Base-by-base conservation (phyloP, 768 basidiomycete genomes). In the Galerina marginata region DNA sequence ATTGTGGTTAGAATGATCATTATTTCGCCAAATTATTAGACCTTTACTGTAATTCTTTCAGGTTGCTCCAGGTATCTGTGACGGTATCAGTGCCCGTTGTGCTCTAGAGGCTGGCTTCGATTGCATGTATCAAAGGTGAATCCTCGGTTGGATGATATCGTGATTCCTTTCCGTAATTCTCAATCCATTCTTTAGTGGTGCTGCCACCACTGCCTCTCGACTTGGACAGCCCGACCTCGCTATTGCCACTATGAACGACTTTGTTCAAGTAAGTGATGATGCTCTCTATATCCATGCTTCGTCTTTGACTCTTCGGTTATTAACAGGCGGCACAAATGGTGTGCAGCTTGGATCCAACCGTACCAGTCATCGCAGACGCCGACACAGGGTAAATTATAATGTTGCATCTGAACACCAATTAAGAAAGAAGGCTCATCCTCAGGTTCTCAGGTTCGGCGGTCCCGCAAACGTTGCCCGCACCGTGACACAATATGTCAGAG, bases 171-270 rank as follows among this genome's bases (percentile, higher is more conserved):
- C 60, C 42, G 3, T 11, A 11, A 25, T n/a, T 37, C 39, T 39
- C 20, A 33, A 5, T 15, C 20, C n/a, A 15, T 20, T 55, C 25
- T 11, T 50, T 40, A 87, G 88, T 66, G 91, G 91, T 56, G 90
- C 91, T 47, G 90, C 90, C 9, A 93, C 91, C 0, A 92, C 90
- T 4, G 91, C 91, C 29, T 91, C 91, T 0, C 85, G 90, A 25
- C 79, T 92, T 29, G 90, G 90, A n/a, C 86, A 86, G 68, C 90
- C 90, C 14, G 90, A 92, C 71, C 79, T 92, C 16, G 90, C 89
- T 10, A 90, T 92, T 61, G 89, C 90, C 3, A 91, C 90, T 12
- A 66, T 91, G 63, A 91, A 91, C 64, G 90, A 92, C 65, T 92
- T 92, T 60, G 88, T 88, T n/a, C 83, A 83, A 69, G 86, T 85